phyloP scores from a whole-genome alignment of 257 asterid genomes.

The Solanum corneliomulleri region DNA sequence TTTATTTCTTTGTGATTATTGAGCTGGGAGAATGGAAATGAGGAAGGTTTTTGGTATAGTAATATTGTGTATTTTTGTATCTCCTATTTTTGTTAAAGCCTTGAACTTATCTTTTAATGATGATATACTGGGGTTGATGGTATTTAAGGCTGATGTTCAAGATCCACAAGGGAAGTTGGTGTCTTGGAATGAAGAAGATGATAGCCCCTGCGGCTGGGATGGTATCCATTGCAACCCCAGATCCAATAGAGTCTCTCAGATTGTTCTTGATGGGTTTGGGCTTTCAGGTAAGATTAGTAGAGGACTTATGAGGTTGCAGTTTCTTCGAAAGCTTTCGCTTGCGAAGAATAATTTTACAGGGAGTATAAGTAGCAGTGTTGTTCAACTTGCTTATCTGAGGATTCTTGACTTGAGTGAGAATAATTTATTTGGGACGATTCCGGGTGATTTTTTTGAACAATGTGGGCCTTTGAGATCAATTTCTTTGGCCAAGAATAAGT shows the following conservation, averaged over 20 bases:
- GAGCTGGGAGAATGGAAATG: constrained; percentile 30
- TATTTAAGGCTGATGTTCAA: constrained; percentile 72
- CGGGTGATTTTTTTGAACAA: constrained; percentile 58
- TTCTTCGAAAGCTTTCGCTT: constrained; percentile 65
- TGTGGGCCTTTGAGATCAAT: constrained; percentile 74
- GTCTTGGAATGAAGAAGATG: constrained; percentile 92
- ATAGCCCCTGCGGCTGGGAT: constrained; percentile 75
- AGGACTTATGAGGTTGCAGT: constrained; percentile 72
- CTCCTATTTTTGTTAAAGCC: constrained; percentile 25
- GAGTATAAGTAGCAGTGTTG: constrained; percentile 45
- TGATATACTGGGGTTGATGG: constrained; percentile 87
- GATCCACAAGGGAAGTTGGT: constrained; percentile 67
- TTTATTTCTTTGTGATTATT: neutral
- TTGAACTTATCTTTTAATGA: constrained; percentile 68
- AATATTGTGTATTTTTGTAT: constrained; percentile 7
- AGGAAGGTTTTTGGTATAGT: constrained; percentile 19
- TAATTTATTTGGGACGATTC: constrained; percentile 44
- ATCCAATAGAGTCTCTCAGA: constrained; percentile 87
- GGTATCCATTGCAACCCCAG: constrained; percentile 80
- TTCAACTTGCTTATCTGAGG: constrained; percentile 58
- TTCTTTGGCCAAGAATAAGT: constrained; percentile 60
- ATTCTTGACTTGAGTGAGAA: constrained; percentile 72
- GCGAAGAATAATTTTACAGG: constrained; percentile 73
- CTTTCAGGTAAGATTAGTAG: constrained; percentile 80
- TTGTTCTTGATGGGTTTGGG: constrained; percentile 68